Conservation (phyloP, 768 basidiomycete genomes). For the Tephrocybe sp. region DNA sequence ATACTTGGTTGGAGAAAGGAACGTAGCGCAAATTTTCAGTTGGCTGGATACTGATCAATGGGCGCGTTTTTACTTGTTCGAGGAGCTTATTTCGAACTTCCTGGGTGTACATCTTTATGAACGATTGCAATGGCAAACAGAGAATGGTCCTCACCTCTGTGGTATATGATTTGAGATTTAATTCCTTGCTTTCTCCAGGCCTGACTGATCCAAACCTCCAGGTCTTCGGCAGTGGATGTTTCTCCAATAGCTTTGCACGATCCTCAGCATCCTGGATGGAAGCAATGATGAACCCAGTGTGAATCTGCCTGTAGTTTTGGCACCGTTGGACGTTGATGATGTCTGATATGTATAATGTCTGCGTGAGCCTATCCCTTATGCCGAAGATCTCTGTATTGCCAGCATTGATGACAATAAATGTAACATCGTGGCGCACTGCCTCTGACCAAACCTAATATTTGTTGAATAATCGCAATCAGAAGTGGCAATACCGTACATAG, state of each 20-base stretch:
- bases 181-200: background rate
- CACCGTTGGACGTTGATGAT: background rate
- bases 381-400: background rate
- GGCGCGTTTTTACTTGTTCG: too few species aligned
- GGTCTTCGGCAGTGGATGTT: background rate
- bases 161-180: background rate
- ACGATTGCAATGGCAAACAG: background rate
- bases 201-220: background rate
- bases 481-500: too few species aligned
- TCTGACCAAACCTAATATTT: slow-evolving; percentile 2
- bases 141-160: background rate
- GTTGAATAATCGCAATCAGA: too few species aligned
- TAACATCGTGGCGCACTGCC: background rate
- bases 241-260: background rate
- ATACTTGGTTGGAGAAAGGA: too few species aligned
- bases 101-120: background rate
- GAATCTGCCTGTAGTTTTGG: background rate
- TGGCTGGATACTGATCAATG: too few species aligned
- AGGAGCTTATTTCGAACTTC: background rate
- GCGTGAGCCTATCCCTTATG: background rate
- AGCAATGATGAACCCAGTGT: background rate
- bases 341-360: background rate
- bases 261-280: background rate
- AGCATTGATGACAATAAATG: background rate
- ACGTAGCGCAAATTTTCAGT: too few species aligned